phyloP scores from a whole-genome alignment of 768 basidiomycete genomes.

The Tricholoma matsutake region DNA sequence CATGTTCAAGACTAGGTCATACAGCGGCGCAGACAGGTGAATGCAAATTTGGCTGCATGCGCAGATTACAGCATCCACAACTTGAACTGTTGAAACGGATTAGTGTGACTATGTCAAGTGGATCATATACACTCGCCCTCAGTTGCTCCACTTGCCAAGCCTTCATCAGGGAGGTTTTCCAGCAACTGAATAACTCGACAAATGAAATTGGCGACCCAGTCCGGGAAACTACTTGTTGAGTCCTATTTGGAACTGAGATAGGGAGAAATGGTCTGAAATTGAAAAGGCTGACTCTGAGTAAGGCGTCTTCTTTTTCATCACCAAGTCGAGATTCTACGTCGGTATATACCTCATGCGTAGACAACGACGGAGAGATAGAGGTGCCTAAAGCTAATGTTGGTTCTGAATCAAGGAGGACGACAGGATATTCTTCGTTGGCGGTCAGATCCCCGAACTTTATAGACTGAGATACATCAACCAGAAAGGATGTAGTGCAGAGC shows the following conservation, averaged over 20 bases:
- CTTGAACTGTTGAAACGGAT: constrained; percentile 47
- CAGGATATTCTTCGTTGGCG: constrained; percentile 27
- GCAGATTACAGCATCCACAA: constrained; percentile 72
- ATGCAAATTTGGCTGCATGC: constrained; percentile 78
- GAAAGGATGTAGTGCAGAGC: constrained; percentile 72
- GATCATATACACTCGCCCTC: constrained; percentile 44
- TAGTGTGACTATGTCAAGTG: background rate
- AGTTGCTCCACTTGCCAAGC: constrained; percentile 56
- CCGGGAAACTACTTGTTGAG: constrained; percentile 70
- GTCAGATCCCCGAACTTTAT: constrained; percentile 71
- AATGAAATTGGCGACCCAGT: constrained; percentile 83
- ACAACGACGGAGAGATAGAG: constrained; percentile 33
- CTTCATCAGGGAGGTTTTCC: constrained; percentile 85
- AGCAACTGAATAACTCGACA: constrained; percentile 75
- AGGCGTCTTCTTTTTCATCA: constrained; percentile 65
- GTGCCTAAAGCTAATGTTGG: constrained; percentile 28
- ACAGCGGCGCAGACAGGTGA: constrained; percentile 70
- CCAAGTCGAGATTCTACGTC: constrained; percentile 43
- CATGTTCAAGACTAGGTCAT: constrained; percentile 79
- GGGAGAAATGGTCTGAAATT: background rate
- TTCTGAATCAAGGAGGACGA: constrained; percentile 30
- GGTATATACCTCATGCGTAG: constrained; percentile 33
- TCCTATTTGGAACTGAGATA: constrained; percentile 32
- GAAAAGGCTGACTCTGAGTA: constrained; percentile 44
- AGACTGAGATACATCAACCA: constrained; percentile 72